These are phyloP conservation scores for Pichia manshurica DNA, from an alignment of 805 yeast species.

Conservation along the genomic window DNA sequence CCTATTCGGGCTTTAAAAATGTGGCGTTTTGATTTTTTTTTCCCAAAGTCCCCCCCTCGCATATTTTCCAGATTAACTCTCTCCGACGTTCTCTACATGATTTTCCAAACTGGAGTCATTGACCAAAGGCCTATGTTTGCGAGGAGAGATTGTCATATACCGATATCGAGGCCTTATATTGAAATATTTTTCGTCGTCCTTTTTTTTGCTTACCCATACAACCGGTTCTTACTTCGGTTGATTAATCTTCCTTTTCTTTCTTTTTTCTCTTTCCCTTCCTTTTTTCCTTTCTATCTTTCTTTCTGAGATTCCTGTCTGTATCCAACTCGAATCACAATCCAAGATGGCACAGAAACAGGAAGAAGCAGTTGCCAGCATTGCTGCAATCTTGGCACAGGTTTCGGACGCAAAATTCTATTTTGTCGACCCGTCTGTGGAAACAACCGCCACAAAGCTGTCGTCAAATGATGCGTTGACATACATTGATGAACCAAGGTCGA, in stretches of 20 bases:
- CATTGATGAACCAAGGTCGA: conserved; percentile 30
- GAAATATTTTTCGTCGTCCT: neutral
- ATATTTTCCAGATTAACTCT: neutral
- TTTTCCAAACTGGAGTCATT: too few species aligned
- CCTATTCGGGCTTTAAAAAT: neutral
- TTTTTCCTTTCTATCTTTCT: too few species aligned
- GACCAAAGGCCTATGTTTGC: too few species aligned
- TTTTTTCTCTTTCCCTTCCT: too few species aligned
- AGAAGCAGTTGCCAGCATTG: conserved; percentile 7
- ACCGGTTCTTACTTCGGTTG: too few species aligned
- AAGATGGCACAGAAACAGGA: conserved; percentile 11
- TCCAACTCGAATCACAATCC: too few species aligned
- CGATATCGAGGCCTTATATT: neutral
- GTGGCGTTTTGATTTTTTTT: too few species aligned
- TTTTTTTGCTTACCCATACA: too few species aligned
- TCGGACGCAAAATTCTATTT: conserved; percentile 10
- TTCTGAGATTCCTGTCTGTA: too few species aligned
- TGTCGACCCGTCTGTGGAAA: conserved; percentile 10
- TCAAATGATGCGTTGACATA: conserved; percentile 50
- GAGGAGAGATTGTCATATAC: too few species aligned
- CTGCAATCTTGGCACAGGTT: conserved; percentile 7
- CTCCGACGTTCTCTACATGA: neutral
- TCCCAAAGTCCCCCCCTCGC: neutral
- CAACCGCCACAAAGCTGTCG: conserved; percentile 14
- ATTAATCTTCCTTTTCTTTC: too few species aligned